Conservation (phyloP, 768 basidiomycete genomes). For the Russula brevipes region DNA sequence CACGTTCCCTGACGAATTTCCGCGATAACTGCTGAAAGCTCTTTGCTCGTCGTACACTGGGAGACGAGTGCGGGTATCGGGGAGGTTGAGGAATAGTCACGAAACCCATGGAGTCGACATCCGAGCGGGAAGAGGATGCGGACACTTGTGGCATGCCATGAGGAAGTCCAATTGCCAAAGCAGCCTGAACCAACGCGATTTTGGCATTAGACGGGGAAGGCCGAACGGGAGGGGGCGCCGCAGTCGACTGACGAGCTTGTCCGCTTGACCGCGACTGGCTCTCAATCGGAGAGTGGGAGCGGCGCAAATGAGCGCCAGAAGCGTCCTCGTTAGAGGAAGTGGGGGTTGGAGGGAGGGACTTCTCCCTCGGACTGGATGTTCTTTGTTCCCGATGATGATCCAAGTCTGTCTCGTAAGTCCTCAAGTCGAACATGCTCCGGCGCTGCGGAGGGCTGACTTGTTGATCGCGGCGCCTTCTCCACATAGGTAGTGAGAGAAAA, state of each 20-base stretch:
- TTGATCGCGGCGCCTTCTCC: conserved; percentile 49
- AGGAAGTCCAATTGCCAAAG: conserved; percentile 54
- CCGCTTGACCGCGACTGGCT: neutral
- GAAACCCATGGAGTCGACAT: conserved; percentile 48
- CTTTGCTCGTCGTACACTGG: conserved; percentile 44
- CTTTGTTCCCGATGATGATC: conserved; percentile 1
- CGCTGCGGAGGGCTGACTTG: conserved; percentile 30
- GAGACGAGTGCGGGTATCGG: conserved; percentile 24
- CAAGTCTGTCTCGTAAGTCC: conserved; percentile 28
- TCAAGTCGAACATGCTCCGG: conserved; percentile 29
- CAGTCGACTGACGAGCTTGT: neutral
- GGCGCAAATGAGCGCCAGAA: conserved; percentile 6
- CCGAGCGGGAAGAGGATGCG: conserved; percentile 40
- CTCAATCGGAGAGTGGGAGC: neutral
- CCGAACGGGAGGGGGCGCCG: neutral
- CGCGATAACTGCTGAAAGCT: conserved; percentile 44
- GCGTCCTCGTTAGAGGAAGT: conserved; percentile 24
- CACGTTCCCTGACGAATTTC: conserved; percentile 26
- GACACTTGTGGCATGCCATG: conserved; percentile 44
- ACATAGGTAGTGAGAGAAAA: conserved; percentile 62
- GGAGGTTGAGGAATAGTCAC: conserved; percentile 28
- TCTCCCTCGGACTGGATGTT: conserved; percentile 23
- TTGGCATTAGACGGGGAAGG: conserved; percentile 31
- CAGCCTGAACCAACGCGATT: conserved; percentile 49
- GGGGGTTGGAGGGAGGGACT: conserved; percentile 35